Conservation (phyloP, 805 yeast genomes). For the Yarrowia hollandica region DNA sequence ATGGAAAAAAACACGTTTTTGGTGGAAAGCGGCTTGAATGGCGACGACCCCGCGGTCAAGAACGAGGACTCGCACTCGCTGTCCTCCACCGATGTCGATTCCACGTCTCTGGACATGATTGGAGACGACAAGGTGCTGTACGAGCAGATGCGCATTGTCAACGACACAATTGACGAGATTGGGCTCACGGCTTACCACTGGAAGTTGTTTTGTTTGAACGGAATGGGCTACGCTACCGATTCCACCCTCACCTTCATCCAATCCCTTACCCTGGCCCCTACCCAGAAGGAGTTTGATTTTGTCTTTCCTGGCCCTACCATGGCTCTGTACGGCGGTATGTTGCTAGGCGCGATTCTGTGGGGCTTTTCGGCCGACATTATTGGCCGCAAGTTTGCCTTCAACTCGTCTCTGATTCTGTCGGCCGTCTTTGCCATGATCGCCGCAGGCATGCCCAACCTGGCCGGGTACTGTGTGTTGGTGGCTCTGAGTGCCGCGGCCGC, state of each 20-base stretch:
- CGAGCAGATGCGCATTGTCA: constrained; percentile 41
- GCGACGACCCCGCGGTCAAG: neutral
- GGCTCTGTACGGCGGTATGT: constrained; percentile 52
- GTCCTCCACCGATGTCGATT: constrained; percentile 9
- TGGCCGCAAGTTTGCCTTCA: constrained; percentile 56
- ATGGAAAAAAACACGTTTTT: neutral
- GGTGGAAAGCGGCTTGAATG: constrained; percentile 4
- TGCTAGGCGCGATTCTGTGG: constrained; percentile 57
- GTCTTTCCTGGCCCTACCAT: constrained; percentile 49
- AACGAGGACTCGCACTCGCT: constrained; percentile 11
- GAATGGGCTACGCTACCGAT: constrained; percentile 59
- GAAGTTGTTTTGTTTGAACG: constrained; percentile 52
- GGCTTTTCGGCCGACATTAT: constrained; percentile 57
- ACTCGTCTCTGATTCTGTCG: constrained; percentile 50
- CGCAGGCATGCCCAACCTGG: constrained; percentile 53
- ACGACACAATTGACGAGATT: constrained; percentile 59
- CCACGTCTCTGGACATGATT: constrained; percentile 9
- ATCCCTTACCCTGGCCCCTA: constrained; percentile 49
- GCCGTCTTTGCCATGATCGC: constrained; percentile 54
- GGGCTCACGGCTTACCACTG: constrained; percentile 61
- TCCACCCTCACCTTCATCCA: constrained; percentile 53
- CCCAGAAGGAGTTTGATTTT: constrained; percentile 51
- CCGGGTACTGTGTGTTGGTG: constrained; percentile 46
- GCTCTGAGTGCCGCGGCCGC: constrained; percentile 52
- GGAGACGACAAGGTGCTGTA: constrained; percentile 26